Base-by-base conservation (phyloP, 1,284 basidiomycete genomes). In the Mrakiaceae sp. region DNA sequence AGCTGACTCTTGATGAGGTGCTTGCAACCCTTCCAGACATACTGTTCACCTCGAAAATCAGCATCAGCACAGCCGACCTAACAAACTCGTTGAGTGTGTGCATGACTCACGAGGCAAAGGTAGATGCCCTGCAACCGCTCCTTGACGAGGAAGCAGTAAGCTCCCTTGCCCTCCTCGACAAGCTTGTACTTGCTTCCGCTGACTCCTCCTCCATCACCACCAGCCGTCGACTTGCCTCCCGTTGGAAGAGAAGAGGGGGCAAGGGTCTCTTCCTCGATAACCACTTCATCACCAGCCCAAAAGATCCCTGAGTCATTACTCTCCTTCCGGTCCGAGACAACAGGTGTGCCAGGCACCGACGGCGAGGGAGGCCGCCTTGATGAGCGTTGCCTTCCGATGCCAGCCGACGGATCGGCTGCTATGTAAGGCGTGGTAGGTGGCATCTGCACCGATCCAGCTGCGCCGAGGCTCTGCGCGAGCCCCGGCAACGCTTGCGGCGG, bases 71-170 rank as follows among this genome's bases (percentile, higher is more conserved):
- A 16, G 52, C 27, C 12, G n/a, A n/a, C 52, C 27, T 16, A 40
- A 12, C 9, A 10, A 40, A n/a, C 8, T 11, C 27, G 8, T 9
- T 54, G 10, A 8, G 3, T 50, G 43, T 11, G 60, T 49, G n/a
- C 57, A 27, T 27, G 27, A 27, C 27, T 27, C 2, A 27, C 27
- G 4, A 78, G 71, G 10, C 72, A 73, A 9, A 77, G 70, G 70
- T 82, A 82, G 64, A 81, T 79, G 8, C 81, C 81, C 72, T 82
- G 74, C 66, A 82, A 71, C 5, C 81, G 74, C 69, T 82, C 80
- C 71, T 83, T 83, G 58, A 77, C 77, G 14, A 82, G 71, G 50
- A 82, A 76, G 42, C 80, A 74, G 67, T 83, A 83, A 1, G 79
- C 77, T 0, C 74, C 74, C 3, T 68, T 66, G 5, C 71, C 58